Percentiles rank a stretch among this genome's conserved stretches.
These are phyloP conservation scores for Pyronema omphalodes DNA, from an alignment of 495 filamentous ascomycete species.

Conservation along the genomic window DNA sequence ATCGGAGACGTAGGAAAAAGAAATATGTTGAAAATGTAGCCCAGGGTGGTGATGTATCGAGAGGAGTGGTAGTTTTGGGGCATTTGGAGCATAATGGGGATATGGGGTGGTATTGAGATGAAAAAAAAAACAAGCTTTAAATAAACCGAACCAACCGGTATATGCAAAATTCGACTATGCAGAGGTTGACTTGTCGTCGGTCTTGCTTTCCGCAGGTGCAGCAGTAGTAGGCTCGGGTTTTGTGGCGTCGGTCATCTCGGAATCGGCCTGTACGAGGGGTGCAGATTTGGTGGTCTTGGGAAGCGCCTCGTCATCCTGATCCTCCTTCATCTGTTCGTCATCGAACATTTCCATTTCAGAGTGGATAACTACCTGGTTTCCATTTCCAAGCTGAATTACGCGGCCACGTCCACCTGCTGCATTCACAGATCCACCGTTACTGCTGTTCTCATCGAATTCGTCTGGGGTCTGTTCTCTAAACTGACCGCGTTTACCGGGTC, in stretches of 20 bases:
- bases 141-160: too few species aligned
- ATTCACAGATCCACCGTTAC: slow-evolving; percentile 25
- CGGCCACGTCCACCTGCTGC: slow-evolving; percentile 43
- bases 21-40: too few species aligned
- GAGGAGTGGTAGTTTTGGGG: too few species aligned
- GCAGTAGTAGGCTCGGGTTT: too few species aligned
- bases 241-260: too few species aligned
- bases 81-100: too few species aligned
- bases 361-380: slow-evolving; percentile 71
- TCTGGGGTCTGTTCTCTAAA: slow-evolving; percentile 79
- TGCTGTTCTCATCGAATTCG: slow-evolving; percentile 76
- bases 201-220: not conserved
- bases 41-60: too few species aligned
- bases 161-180: too few species aligned
- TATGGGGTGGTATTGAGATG: too few species aligned
- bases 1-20: too few species aligned
- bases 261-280: not conserved
- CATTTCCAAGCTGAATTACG: slow-evolving; percentile 88
- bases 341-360: slow-evolving; percentile 83
- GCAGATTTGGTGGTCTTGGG: slow-evolving; percentile 1
- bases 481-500: slow-evolving; percentile 67
- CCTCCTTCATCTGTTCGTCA: slow-evolving; percentile 65
- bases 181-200: not conserved
- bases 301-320: slow-evolving; percentile 17
- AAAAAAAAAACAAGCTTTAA: too few species aligned